Conservation (phyloP, 2,329 filamentous ascomycete genomes). For the Aspergillus fischeri region DNA sequence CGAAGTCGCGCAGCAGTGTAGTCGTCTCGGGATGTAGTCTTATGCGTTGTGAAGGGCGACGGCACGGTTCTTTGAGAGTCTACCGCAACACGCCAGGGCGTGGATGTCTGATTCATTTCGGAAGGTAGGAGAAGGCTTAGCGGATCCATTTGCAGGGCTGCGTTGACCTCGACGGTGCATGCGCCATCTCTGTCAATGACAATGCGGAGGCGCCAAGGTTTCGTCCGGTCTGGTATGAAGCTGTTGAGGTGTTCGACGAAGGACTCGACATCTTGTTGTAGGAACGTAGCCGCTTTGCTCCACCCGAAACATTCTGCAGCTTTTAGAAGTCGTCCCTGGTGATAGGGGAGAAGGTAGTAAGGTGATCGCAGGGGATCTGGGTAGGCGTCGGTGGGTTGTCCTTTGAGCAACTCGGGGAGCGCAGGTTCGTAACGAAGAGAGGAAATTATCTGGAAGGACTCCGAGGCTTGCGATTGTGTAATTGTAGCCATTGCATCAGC, state of each 20-base stretch:
- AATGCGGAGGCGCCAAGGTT: conserved; percentile 38
- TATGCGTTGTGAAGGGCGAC: conserved; percentile 72
- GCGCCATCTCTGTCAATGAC: conserved; percentile 27
- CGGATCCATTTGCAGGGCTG: conserved; percentile 23
- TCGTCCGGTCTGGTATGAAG: conserved; percentile 29
- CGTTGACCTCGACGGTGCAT: conserved; percentile 29
- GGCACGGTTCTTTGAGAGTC: conserved; percentile 50
- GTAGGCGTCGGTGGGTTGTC: conserved; percentile 29
- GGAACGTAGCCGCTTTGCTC: conserved; percentile 27
- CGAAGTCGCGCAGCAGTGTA: conserved; percentile 69
- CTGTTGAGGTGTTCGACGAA: conserved; percentile 26
- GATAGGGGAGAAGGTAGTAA: conserved; percentile 75
- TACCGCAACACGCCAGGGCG: conserved; percentile 48
- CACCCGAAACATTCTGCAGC: conserved; percentile 50
- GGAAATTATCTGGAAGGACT: conserved; percentile 60
- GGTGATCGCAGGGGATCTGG: conserved; percentile 48
- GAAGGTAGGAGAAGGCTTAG: conserved; percentile 25
- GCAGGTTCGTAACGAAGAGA: conserved; percentile 67
- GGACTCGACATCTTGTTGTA: conserved; percentile 27
- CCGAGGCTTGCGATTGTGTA: not conserved
- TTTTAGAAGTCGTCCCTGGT: conserved; percentile 71
- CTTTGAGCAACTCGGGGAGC: conserved; percentile 41
- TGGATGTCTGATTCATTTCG: conserved; percentile 6
- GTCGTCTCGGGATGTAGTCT: conserved; percentile 70
- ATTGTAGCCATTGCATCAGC: conserved; percentile 8